Evolutionary conservation across 495 filamentous ascomycete species (phyloP).

Genomic region (Podospora bellae-mahoneyi): DNA sequence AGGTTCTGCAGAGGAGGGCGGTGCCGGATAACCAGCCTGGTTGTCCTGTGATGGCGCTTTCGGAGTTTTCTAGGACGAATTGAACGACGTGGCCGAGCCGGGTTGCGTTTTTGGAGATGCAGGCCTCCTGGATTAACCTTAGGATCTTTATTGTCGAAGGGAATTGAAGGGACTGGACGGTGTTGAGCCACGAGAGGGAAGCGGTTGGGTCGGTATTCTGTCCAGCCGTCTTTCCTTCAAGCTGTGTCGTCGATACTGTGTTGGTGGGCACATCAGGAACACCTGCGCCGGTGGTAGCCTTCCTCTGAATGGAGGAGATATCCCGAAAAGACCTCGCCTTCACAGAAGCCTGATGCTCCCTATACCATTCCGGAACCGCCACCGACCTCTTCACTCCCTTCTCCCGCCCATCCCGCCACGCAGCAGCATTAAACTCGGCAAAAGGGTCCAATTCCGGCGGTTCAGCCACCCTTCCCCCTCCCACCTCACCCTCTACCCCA

Average conservation of each 20-base stretch:
- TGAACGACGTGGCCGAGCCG: slow-evolving; percentile 26
- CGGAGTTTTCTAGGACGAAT: slow-evolving; percentile 23
- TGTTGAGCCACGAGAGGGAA: background rate
- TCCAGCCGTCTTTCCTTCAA: background rate
- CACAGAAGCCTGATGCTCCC: background rate
- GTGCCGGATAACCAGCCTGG: slow-evolving; percentile 34
- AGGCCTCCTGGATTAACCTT: slow-evolving; percentile 19
- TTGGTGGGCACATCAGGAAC: background rate
- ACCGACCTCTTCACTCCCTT: background rate
- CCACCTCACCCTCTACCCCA: background rate
- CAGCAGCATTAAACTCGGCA: background rate
- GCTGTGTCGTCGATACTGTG: background rate
- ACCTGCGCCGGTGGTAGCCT: background rate
- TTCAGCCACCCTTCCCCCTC: background rate
- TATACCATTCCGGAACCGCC: background rate
- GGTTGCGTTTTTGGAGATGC: slow-evolving; percentile 19
- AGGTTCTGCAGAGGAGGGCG: slow-evolving; percentile 38
- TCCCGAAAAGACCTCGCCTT: background rate
- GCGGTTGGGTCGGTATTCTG: background rate
- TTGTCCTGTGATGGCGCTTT: background rate
- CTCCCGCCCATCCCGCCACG: background rate
- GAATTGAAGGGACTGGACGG: background rate
- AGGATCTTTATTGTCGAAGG: slow-evolving; percentile 17
- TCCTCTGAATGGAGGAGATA: background rate
- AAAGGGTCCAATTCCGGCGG: background rate